Percentiles rank a stretch among this genome's conserved stretches.
Conservation (phyloP, 495 filamentous ascomycete genomes). For the Trichoderma erinaceum region DNA sequence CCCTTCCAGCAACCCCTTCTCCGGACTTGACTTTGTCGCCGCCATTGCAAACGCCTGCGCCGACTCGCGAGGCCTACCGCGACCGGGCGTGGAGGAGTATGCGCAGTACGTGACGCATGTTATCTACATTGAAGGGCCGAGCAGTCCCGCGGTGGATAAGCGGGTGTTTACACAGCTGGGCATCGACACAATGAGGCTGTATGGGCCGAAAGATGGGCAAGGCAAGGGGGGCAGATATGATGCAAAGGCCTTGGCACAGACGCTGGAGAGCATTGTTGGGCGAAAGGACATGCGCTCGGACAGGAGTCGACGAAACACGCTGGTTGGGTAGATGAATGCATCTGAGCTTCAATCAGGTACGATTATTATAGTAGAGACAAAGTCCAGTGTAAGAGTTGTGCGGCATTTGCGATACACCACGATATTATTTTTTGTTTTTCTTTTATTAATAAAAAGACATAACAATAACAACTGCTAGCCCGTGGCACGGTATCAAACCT, state of each 20-base stretch:
- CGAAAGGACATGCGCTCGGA: conserved; percentile 13
- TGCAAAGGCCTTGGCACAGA: conserved; percentile 14
- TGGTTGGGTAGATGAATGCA: conserved; percentile 6
- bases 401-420: neutral
- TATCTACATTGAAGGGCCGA: conserved; percentile 69
- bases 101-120: conserved; percentile 73
- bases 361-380: neutral
- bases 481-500: conserved; percentile 3
- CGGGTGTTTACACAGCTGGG: conserved; percentile 58
- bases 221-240: conserved; percentile 10
- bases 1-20: conserved; percentile 50
- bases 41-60: conserved; percentile 66
- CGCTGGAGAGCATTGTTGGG: conserved; percentile 69
- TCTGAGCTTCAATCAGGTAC: neutral
- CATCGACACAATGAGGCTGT: conserved; percentile 75
- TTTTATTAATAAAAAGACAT: neutral
- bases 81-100: conserved; percentile 36
- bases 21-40: conserved; percentile 68
- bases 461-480: neutral
- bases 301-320: conserved; percentile 7
- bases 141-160: conserved; percentile 64
- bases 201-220: conserved; percentile 50
- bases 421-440: neutral
- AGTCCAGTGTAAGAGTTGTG: neutral
- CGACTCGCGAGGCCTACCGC: conserved; percentile 35